phyloP scores from a whole-genome alignment of 2,329 filamentous ascomycete genomes.

The Dendryphion nanum region DNA sequence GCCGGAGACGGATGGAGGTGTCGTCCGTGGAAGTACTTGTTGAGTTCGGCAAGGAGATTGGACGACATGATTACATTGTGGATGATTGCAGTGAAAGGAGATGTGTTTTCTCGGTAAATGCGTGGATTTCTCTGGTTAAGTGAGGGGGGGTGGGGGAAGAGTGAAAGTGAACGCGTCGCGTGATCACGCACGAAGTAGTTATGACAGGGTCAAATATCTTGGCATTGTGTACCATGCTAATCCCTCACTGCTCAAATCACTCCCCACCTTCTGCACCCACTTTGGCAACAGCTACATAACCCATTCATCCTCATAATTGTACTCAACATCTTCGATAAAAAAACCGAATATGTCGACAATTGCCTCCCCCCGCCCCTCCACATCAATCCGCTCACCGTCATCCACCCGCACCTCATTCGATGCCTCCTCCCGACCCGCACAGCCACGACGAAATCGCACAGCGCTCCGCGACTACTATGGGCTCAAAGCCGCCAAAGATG shows the following conservation, averaged over 20 bases:
- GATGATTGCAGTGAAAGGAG: too few species aligned
- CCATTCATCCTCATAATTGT: neutral
- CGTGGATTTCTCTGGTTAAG: too few species aligned
- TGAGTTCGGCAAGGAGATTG: slow-evolving; percentile 39
- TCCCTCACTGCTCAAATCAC: too few species aligned
- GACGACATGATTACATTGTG: too few species aligned
- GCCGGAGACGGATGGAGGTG: slow-evolving; percentile 54
- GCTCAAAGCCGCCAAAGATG: slow-evolving; percentile 54
- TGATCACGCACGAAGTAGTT: too few species aligned
- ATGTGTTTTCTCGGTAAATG: too few species aligned
- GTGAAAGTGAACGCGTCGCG: too few species aligned
- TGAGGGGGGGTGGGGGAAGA: too few species aligned
- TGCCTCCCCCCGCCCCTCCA: slow-evolving; percentile 59
- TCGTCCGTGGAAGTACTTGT: slow-evolving; percentile 56
- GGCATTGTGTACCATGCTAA: too few species aligned
- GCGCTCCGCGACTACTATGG: slow-evolving; percentile 96
- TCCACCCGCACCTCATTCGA: slow-evolving; percentile 75
- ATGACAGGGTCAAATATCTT: too few species aligned
- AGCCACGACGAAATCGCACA: slow-evolving; percentile 68
- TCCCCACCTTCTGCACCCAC: too few species aligned
- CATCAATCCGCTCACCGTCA: slow-evolving; percentile 64
- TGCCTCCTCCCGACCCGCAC: slow-evolving; percentile 27
- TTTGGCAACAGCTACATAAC: slow-evolving; percentile 2
- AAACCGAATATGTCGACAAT: slow-evolving; percentile 61
- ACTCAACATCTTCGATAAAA: too few species aligned